Conservation (phyloP, 139 green algal genomes). For the Raphidocelis subcapitata region DNA sequence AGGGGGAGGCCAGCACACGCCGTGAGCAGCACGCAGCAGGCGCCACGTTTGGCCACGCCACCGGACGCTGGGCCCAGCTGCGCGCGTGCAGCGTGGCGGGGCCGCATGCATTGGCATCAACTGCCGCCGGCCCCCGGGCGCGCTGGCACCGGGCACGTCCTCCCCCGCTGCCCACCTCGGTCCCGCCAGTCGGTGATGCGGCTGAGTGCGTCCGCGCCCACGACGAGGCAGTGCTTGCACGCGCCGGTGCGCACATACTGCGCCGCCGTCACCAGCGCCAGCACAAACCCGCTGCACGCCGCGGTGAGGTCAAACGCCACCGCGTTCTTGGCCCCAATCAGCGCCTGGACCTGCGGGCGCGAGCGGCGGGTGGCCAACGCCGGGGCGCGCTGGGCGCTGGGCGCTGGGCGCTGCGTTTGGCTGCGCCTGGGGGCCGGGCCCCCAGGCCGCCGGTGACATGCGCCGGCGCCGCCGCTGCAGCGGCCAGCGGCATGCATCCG, state of each 20-base stretch:
- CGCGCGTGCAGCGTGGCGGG: not conserved
- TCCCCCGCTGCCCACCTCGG: too few species aligned
- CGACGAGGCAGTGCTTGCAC: constrained; percentile 78
- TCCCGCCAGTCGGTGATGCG: constrained; percentile 95
- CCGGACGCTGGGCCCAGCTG: not conserved
- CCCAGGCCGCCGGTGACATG: too few species aligned
- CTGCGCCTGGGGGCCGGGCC: too few species aligned
- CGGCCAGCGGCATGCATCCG: too few species aligned
- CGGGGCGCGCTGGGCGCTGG: too few species aligned
- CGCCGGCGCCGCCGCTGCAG: too few species aligned
- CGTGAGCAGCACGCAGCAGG: not conserved
- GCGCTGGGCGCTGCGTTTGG: too few species aligned
- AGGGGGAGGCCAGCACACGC: not conserved
- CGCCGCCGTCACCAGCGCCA: constrained; percentile 85
- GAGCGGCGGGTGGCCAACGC: too few species aligned
- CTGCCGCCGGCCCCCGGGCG: not conserved
- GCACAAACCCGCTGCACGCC: constrained; percentile 97
- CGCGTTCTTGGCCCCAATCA: constrained; percentile 82
- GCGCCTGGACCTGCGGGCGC: constrained; percentile 65
- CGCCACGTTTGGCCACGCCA: not conserved
- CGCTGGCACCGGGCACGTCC: not conserved
- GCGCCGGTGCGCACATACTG: constrained; percentile 82
- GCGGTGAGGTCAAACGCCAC: constrained; percentile 96
- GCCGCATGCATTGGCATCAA: not conserved
- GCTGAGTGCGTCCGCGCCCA: constrained; percentile 93